Conservation (phyloP, 495 filamentous ascomycete species). For the Lasiosphaeria hispida region DNA sequence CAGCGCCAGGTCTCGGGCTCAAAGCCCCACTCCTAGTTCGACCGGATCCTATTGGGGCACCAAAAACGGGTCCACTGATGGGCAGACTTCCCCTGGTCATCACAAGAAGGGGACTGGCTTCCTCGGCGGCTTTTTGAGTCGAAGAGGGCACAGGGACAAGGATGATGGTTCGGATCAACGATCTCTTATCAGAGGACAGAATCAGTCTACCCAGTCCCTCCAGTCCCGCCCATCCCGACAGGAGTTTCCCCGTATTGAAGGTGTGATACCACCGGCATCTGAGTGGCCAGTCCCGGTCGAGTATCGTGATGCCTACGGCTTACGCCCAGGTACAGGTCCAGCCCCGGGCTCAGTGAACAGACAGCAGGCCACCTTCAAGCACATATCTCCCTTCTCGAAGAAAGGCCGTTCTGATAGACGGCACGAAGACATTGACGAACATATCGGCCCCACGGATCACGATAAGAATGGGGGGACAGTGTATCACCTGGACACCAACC, state of each 20-base stretch:
- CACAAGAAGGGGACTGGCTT: constrained; percentile 57
- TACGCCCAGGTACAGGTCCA: constrained; percentile 25
- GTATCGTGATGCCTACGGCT: constrained; percentile 33
- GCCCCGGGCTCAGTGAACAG: constrained; percentile 13
- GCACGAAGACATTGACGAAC: constrained; percentile 48
- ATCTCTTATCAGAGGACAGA: constrained; percentile 50
- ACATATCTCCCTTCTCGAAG: constrained; percentile 52
- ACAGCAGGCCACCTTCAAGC: constrained; percentile 59
- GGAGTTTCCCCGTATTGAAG: constrained; percentile 49
- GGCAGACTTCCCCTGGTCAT: constrained; percentile 58
- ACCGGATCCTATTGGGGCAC: constrained; percentile 53
- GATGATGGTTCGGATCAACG: constrained; percentile 42
- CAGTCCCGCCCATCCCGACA: constrained; percentile 45
- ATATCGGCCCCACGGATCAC: constrained; percentile 44
- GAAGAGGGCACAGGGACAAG: constrained; percentile 54
- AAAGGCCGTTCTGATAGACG: constrained; percentile 38
- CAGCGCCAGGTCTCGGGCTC: constrained; percentile 53
- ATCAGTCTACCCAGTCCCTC: constrained; percentile 54
- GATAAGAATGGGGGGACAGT: constrained; percentile 41
- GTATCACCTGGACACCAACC: constrained; percentile 78
- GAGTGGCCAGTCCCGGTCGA: constrained; percentile 39
- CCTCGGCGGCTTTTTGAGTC: constrained; percentile 57
- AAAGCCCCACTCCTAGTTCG: constrained; percentile 73
- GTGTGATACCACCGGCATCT: constrained; percentile 43
- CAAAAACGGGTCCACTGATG: constrained; percentile 45